Evolutionary conservation across 305 asterid species (phyloP), one percentile per base, ranked within the genome.

Genomic region (Solanum hybrid): DNA sequence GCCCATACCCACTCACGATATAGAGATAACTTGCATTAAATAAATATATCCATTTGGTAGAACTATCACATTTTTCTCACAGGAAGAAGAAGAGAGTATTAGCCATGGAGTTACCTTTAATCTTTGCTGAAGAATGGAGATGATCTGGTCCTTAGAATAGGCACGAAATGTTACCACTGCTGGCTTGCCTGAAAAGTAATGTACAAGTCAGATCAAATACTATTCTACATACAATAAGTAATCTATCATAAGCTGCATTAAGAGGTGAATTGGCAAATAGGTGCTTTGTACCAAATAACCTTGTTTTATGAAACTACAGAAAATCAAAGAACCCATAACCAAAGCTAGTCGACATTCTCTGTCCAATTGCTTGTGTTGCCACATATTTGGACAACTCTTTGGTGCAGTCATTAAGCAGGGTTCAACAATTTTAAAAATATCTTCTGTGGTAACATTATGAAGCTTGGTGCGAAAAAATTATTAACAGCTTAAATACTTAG

Each of bases 71-170:
- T 14, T 40, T 81, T 81, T 26, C 26, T 40, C 86, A 27, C 9
- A 42, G 86, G 29, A 35, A 72, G 27, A 71, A 79, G 26, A 45
- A 10, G 29, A 64, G 84, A 35, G 40, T 10, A 45, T 73, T 60
- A 78, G 37, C 60, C 51, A 56, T 27, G 22, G 27, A 72, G 86
- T 94, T 94, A 96, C 99, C 94, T 87, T 82, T 69, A 97, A 91
- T 92, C 99, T 95, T 90, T 95, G 96, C 85, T 92, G 95, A 93
- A 97, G 95, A 92, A 97, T 96, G 86, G 86, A 89, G 89, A 95
- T 93, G 91, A 97, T 96, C 92, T 97, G 98, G 90, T 96, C 97
- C 95, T 96, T 96, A 92, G 98, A 93, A 92, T 97, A 97, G 71
- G 99, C 96, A 37, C 97, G 94, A 88, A 93, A 96, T 89, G 98